Conservation (phyloP, 176 grass and related monocot species). For the barley (Hordeum vulgare) region MorexV3_pseudomolecules_assembly NC_058519.1:17228561-17229060, state of each 20-base stretch:
- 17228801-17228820: not conserved
- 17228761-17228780: constrained; percentile 80
- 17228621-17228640: not conserved
- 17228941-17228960: too few species aligned
- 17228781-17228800: constrained; percentile 23
- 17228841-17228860: not conserved
- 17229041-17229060: too few species aligned
- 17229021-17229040: too few species aligned
- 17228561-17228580: constrained; percentile 59
- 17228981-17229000: too few species aligned
- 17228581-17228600: constrained; percentile 65
- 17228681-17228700: not conserved
- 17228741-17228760: constrained; percentile 86
- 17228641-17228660: not conserved
- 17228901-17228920: too few species aligned
- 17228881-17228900: too few species aligned
- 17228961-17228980: too few species aligned
- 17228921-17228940: too few species aligned
- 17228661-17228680: not conserved
- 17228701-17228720: constrained; percentile 46
- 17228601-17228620: constrained; percentile 62
- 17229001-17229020: too few species aligned
- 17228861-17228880: too few species aligned
- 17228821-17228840: not conserved
- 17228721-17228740: constrained; percentile 76